phyloP scores from a whole-genome alignment of 2,329 filamentous ascomycete species.

The Onygenales sp. region DNA sequence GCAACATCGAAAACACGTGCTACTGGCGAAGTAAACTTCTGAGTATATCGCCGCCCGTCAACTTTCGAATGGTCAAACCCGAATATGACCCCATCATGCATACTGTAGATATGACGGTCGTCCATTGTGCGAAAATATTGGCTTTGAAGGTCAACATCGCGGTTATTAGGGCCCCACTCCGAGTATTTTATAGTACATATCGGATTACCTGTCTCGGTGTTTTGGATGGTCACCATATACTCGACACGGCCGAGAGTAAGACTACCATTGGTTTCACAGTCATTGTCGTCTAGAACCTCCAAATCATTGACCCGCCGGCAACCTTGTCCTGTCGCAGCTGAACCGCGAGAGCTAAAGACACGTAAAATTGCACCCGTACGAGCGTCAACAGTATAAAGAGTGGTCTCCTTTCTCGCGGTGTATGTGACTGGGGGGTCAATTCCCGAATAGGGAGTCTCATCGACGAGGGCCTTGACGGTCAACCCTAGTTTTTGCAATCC shows the following conservation, averaged over 20 bases:
- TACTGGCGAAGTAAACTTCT: slow-evolving; percentile 66
- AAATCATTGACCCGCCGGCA: slow-evolving; percentile 62
- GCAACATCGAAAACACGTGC: slow-evolving; percentile 84
- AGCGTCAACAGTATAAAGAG: slow-evolving; percentile 81
- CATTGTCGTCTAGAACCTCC: slow-evolving; percentile 50
- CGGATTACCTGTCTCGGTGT: slow-evolving; percentile 59
- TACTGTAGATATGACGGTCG: slow-evolving; percentile 78
- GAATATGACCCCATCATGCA: slow-evolving; percentile 74
- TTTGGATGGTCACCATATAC: slow-evolving; percentile 80
- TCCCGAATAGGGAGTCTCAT: slow-evolving; percentile 68
- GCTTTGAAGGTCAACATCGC: slow-evolving; percentile 73
- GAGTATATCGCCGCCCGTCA: slow-evolving; percentile 52
- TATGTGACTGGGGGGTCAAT: slow-evolving; percentile 73
- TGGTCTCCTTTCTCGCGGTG: slow-evolving; percentile 83
- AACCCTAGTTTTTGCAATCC: slow-evolving; percentile 39
- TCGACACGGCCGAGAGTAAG: slow-evolving; percentile 78
- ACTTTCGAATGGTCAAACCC: slow-evolving; percentile 60
- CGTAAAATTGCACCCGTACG: slow-evolving; percentile 72
- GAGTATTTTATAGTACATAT: slow-evolving; percentile 88
- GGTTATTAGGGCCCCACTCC: slow-evolving; percentile 90
- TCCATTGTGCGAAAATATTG: slow-evolving; percentile 77
- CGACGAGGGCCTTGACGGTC: slow-evolving; percentile 68
- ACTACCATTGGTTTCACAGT: slow-evolving; percentile 71
- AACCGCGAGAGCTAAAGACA: slow-evolving; percentile 69
- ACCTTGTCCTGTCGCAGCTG: slow-evolving; percentile 61